Percentiles rank a stretch among this genome's conserved stretches.
These are phyloP conservation scores for Cystobasidium pallidum DNA, from an alignment of 1,284 basidiomycete species.

Conservation along the genomic window DNA sequence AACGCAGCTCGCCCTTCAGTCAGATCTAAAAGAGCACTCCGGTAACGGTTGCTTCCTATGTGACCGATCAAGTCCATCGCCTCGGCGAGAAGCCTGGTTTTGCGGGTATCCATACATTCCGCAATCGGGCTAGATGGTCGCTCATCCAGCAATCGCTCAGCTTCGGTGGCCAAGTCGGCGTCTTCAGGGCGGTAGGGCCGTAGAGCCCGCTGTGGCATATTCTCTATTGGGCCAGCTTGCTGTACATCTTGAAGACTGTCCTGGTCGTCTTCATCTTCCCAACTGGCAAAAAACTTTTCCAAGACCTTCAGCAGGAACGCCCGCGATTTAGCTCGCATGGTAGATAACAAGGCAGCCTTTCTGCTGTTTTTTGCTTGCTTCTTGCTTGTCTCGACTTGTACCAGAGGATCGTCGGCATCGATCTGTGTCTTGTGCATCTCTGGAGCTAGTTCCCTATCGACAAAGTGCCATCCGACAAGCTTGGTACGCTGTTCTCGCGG, in stretches of 20 bases:
- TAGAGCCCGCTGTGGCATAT: neutral
- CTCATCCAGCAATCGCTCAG: neutral
- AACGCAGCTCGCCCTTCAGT: neutral
- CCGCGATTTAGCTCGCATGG: neutral
- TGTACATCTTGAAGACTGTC: neutral
- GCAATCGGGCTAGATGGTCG: neutral
- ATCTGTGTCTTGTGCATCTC: too few relatives aligned
- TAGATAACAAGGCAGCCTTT: neutral
- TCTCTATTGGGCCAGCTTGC: neutral
- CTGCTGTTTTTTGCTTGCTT: neutral
- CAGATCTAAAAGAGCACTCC: neutral
- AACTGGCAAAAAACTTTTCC: neutral
- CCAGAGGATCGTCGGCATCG: too few relatives aligned
- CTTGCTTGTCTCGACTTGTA: neutral
- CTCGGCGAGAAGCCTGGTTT: neutral
- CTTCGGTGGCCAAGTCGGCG: neutral
- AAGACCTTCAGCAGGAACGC: neutral
- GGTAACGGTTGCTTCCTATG: neutral
- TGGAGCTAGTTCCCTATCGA: neutral
- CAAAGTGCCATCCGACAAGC: slow-evolving; percentile 14
- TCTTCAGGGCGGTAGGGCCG: neutral
- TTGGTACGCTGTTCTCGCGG: slow-evolving; percentile 34
- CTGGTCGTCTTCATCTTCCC: neutral
- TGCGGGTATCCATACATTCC: neutral
- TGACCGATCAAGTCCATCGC: neutral